These are phyloP conservation scores for Penicillium desertorum DNA, from an alignment of 495 filamentous ascomycete species.

Conservation along the genomic window DNA sequence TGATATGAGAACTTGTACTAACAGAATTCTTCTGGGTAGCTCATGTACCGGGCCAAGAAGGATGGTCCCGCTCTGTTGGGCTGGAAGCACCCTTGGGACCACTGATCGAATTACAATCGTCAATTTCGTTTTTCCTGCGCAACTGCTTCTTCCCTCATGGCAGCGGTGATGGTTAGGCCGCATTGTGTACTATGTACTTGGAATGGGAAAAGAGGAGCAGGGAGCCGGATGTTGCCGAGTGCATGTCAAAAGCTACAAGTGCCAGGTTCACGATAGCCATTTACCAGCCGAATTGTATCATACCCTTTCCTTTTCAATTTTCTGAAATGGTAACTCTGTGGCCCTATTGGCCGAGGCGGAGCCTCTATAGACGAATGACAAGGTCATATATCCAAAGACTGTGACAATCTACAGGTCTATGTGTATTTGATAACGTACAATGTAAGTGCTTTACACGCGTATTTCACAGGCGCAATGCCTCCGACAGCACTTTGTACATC, in stretches of 20 bases:
- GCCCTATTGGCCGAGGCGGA: neutral
- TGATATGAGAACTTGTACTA: conserved; percentile 13
- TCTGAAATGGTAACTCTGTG: neutral
- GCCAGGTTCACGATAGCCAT: conserved; percentile 6
- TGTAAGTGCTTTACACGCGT: conserved; percentile 1
- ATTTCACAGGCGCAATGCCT: conserved; percentile 60
- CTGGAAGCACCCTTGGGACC: conserved; percentile 98
- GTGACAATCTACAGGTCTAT: conserved; percentile 14
- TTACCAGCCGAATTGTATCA: conserved; percentile 29
- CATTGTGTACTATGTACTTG: conserved; percentile 7
- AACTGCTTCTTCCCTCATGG: neutral
- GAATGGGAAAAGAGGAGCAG: neutral
- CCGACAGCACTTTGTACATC: conserved; percentile 77
- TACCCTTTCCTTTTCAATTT: conserved; percentile 23
- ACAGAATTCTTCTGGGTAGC: conserved; percentile 47
- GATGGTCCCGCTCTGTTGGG: conserved; percentile 85
- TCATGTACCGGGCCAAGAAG: conserved; percentile 95
- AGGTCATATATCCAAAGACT: neutral
- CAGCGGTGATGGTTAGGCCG: neutral
- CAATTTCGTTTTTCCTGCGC: conserved; percentile 3
- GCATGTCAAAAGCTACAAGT: neutral
- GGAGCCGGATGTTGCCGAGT: neutral
- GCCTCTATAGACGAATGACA: neutral
- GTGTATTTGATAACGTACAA: conserved; percentile 18
- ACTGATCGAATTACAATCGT: conserved; percentile 54